Percentiles rank a stretch among this genome's conserved stretches.
Evolutionary conservation across 768 basidiomycete species (phyloP).

Genomic region (Suillus variegatus): DNA sequence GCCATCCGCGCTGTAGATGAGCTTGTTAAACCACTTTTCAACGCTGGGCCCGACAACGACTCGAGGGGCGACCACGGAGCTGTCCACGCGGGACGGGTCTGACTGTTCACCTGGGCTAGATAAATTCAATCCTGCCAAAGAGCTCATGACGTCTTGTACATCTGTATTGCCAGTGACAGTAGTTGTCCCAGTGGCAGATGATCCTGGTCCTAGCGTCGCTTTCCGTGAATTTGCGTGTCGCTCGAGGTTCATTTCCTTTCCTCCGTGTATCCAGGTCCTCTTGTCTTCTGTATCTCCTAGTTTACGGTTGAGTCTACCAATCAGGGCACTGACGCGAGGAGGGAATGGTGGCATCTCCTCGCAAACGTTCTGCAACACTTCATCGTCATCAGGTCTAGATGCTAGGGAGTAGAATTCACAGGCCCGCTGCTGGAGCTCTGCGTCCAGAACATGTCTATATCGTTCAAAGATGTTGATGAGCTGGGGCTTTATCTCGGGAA

Average conservation of each 20-base stretch:
- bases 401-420: conserved; percentile 96
- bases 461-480: conserved; percentile 94
- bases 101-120: conserved; percentile 33
- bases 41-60: conserved; percentile 70
- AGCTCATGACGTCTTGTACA: conserved; percentile 62
- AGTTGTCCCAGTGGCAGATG: conserved; percentile 38
- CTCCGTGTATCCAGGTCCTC: conserved; percentile 92
- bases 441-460: conserved; percentile 95
- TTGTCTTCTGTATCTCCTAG: conserved; percentile 94
- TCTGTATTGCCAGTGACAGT: conserved; percentile 36
- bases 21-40: conserved; percentile 87
- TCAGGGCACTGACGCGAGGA: conserved; percentile 86
- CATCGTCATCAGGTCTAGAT: conserved; percentile 83
- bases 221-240: conserved; percentile 62
- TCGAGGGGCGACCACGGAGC: conserved; percentile 48
- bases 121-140: conserved; percentile 83
- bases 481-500: conserved; percentile 96
- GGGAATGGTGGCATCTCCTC: conserved; percentile 99
- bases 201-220: conserved; percentile 34
- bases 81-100: conserved; percentile 16
- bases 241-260: conserved; percentile 89
- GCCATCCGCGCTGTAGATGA: conserved; percentile 80
- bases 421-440: conserved; percentile 96
- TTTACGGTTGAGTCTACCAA: conserved; percentile 86
- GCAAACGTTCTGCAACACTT: conserved; percentile 89